A percentile compares a stretch with the other conserved stretches of the same genome.
phyloP scores from a whole-genome alignment of 345 rosid species.

The Erucastrum elatum region DNA sequence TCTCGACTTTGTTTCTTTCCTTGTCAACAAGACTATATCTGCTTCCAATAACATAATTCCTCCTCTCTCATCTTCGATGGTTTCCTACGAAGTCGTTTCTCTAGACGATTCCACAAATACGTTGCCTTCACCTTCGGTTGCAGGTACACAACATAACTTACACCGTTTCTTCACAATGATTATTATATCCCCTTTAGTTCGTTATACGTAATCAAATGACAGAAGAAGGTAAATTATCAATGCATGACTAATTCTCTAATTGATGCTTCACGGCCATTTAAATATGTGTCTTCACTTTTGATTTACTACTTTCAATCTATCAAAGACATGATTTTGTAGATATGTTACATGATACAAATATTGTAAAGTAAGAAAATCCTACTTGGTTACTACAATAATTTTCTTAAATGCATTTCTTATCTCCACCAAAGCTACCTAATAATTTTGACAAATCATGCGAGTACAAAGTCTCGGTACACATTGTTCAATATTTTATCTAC shows the following conservation, averaged over 20 bases:
- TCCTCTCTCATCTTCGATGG: conserved; percentile 25
- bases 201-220: not conserved
- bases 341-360: not conserved
- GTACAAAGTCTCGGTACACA: not conserved
- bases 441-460: conserved; percentile 6
- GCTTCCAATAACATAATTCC: conserved; percentile 43
- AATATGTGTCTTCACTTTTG: not conserved
- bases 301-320: not conserved
- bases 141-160: conserved; percentile 41
- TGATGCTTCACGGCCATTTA: not conserved
- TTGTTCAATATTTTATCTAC: too few relatives aligned
- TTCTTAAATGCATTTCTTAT: not conserved
- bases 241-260: not conserved
- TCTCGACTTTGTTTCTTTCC: conserved; percentile 46
- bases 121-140: conserved; percentile 32
- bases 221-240: not conserved
- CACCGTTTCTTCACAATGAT: not conserved
- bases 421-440: conserved; percentile 2
- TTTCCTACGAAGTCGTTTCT: conserved; percentile 41
- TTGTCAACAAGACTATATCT: conserved; percentile 59
- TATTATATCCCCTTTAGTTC: not conserved
- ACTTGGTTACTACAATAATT: not conserved
- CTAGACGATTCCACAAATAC: conserved; percentile 31
- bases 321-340: not conserved
- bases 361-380: not conserved